These are phyloP conservation scores for Pleoardoris graminearum DNA, from an alignment of 2,329 filamentous ascomycete species.

Conservation along the genomic window DNA sequence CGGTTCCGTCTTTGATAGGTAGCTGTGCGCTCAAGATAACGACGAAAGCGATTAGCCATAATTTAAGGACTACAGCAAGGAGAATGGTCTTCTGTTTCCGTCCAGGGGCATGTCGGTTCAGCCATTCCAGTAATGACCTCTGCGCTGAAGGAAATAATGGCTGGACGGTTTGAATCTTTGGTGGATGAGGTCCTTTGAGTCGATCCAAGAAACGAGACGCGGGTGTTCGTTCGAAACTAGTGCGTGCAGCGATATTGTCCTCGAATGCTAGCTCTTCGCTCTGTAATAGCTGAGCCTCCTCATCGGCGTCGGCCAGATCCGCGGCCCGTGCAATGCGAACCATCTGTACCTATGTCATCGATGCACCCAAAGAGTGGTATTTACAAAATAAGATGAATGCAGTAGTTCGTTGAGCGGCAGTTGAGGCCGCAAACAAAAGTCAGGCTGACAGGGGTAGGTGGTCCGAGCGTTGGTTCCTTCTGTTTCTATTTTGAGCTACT, in stretches of 20 bases:
- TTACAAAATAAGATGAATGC: not conserved
- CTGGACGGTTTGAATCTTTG: constrained; percentile 48
- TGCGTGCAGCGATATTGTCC: constrained; percentile 15
- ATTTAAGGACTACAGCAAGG: constrained; percentile 59
- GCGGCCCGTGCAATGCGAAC: not conserved
- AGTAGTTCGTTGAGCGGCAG: not conserved
- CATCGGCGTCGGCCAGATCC: constrained; percentile 19
- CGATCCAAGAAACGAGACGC: constrained; percentile 23
- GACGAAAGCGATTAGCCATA: constrained; percentile 70
- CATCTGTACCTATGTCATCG: constrained; percentile 1
- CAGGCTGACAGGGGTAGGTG: not conserved
- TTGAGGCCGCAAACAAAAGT: not conserved
- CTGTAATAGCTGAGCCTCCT: constrained; percentile 34
- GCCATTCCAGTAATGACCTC: constrained; percentile 62
- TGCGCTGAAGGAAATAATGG: constrained; percentile 67
- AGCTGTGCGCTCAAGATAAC: constrained; percentile 66
- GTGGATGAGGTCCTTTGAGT: constrained; percentile 50
- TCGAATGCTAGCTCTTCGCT: constrained; percentile 34
- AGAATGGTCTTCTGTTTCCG: constrained; percentile 59
- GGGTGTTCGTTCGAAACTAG: not conserved
- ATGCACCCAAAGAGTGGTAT: not conserved
- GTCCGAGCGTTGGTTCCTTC: not conserved
- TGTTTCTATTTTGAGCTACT: not conserved
- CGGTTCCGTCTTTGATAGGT: constrained; percentile 60
- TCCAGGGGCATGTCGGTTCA: constrained; percentile 63